Evolutionary conservation across 441 rosid genomes (phyloP).

Genomic region (Croton laevigatus): DNA sequence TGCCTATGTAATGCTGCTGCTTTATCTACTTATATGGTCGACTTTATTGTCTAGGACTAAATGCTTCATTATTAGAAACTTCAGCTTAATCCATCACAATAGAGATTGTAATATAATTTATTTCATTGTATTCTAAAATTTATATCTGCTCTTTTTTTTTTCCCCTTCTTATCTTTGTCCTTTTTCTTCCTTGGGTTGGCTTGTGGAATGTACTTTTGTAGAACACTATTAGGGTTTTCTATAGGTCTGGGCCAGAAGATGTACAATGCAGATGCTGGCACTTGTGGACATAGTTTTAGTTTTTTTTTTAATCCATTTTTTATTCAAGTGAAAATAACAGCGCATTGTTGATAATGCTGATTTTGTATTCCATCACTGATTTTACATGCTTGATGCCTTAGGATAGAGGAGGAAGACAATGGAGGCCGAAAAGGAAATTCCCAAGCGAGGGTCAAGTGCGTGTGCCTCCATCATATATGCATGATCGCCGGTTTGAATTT

Average conservation of each 20-base stretch:
- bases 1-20: no score
- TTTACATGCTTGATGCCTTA: neutral
- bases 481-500: neutral
- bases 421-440: conserved; percentile 14
- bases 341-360: neutral
- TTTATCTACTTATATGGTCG: neutral
- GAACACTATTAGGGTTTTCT: neutral
- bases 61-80: neutral
- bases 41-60: neutral
- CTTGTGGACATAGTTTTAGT: neutral
- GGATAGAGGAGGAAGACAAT: conserved; percentile 11
- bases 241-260: neutral
- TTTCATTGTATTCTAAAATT: neutral
- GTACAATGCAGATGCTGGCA: neutral
- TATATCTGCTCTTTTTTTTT: neutral
- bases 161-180: neutral
- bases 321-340: neutral
- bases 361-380: neutral
- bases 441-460: conserved; percentile 11
- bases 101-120: neutral
- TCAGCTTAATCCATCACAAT: neutral
- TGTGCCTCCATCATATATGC: neutral
- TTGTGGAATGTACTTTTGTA: neutral
- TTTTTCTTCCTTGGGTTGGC: neutral
- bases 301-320: neutral